phyloP scores from a whole-genome alignment of 179 eudicot genomes.

The Spinacia oleracea region DNA sequence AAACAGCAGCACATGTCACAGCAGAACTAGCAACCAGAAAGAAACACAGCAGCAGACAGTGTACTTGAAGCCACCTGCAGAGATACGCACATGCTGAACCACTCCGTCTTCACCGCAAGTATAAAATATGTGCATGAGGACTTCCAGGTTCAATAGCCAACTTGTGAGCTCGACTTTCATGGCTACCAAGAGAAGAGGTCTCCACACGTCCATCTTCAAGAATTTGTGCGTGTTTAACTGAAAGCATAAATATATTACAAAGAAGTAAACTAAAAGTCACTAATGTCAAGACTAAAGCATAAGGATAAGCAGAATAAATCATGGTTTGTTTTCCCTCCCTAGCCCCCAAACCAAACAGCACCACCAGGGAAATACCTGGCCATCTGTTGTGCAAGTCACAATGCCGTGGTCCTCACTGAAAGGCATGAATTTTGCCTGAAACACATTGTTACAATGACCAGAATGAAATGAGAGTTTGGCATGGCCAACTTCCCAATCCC shows the following conservation, averaged over 20 bases:
- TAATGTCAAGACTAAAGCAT: neutral
- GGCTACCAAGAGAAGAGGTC: constrained; percentile 64
- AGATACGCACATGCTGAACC: constrained; percentile 81
- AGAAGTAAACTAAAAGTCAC: neutral
- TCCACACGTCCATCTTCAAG: constrained; percentile 60
- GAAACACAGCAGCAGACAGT: too few species aligned
- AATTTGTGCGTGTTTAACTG: constrained; percentile 79
- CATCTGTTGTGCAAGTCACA: constrained; percentile 98
- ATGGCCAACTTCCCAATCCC: constrained; percentile 91
- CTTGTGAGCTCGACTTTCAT: constrained; percentile 82
- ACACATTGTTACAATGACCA: constrained; percentile 77
- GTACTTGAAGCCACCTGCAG: too few species aligned
- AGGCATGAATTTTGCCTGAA: constrained; percentile 96
- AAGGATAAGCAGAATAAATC: neutral
- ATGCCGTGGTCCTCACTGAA: constrained; percentile 65
- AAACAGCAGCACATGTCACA: too few species aligned
- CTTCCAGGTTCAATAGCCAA: constrained; percentile 92
- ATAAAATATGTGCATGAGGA: constrained; percentile 77
- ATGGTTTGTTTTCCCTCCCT: neutral
- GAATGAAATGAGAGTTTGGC: constrained; percentile 68
- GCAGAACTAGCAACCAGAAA: too few species aligned
- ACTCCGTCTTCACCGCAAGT: constrained; percentile 94
- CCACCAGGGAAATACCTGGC: constrained; percentile 58
- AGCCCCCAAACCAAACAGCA: neutral
- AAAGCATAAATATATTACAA: neutral